Evolutionary conservation across 176 grass and related monocot genomes (phyloP), one percentile per base, ranked within the genome.

Genomic region (Areca catechu): DNA sequence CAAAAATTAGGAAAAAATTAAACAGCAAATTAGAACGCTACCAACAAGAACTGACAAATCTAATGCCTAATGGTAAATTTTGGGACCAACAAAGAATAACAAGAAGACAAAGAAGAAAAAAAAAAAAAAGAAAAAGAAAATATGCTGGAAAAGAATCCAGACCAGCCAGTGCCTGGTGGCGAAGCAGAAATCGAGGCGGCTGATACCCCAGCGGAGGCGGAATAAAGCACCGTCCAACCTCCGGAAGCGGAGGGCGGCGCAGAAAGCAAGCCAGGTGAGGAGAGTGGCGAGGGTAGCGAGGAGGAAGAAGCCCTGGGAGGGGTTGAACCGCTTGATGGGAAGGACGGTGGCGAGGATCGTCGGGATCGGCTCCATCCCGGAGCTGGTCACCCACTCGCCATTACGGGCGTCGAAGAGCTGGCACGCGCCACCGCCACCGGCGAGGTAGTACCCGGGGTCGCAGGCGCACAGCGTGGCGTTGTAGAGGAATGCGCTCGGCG

Each of bases 291-390:
- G 58, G 21, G 83, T 73, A 20, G 23, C 24, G 74, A 84, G 67
- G 48, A 97, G 86, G 53, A 97, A 65, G 15, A 91, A 61, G 59
- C 80, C 86, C 86, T 97, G 92, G 62, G 83, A 91, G 77, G 86
- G 86, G 22, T 86, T 97, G 77, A 97, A 68, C 66, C 75, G 73
- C 71, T 78, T 73, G 34, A 97, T 63, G 9, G 80, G 76, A 58
- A 88, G 68, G 20, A 97, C 77, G 0, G 80, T 82, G 29, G 72
- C 57, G 3, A 97, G 80, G 67, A 91, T 79, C 74, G 80, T 84
- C 23, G 86, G 76, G 62, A 75, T 17, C 53, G 65, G 3, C 68
- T 57, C 54, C 55, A 74, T n/a, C 76, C 74, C 92, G 53, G 77
- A 58, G 27, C 80, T 80, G 19, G 88, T 80, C 62, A 76, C 69